Conservation (phyloP, 1,139 yeast genomes). For the Debaryomyces robertsiae region DNA sequence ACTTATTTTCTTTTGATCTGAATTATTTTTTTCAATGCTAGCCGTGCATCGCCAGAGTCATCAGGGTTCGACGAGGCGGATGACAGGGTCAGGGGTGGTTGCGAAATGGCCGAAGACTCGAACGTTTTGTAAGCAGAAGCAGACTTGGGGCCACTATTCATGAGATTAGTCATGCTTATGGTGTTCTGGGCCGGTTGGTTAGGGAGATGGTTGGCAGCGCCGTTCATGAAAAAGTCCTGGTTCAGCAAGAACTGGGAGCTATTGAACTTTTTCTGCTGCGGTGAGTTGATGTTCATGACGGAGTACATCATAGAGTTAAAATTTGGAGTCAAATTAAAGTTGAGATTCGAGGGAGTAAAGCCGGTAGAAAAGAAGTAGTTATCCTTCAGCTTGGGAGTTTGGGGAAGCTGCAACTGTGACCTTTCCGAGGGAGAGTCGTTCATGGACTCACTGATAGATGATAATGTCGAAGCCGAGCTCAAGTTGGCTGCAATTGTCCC, state of each 20-base stretch:
- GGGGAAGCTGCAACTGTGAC: constrained; percentile 26
- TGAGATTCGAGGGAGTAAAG: constrained; percentile 33
- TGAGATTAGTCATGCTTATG: constrained; percentile 25
- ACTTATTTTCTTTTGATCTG: constrained; percentile 33
- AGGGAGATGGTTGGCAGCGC: constrained; percentile 10
- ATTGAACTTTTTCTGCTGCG: constrained; percentile 29
- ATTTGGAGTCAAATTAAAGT: constrained; percentile 46
- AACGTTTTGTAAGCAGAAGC: background rate
- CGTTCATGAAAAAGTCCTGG: constrained; percentile 33
- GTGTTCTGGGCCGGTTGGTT: constrained; percentile 14
- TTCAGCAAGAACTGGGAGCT: constrained; percentile 29
- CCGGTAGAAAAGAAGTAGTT: constrained; percentile 34
- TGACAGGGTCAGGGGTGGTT: constrained; percentile 13
- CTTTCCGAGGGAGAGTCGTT: constrained; percentile 14
- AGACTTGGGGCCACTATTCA: constrained; percentile 17
- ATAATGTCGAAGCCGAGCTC: constrained; percentile 8
- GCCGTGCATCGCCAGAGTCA: constrained; percentile 45
- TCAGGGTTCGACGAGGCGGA: constrained; percentile 18
- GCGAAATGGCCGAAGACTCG: background rate
- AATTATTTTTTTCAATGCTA: constrained; percentile 44
- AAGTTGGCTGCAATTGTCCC: constrained; percentile 19
- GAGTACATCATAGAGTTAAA: constrained; percentile 48
- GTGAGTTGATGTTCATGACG: constrained; percentile 39
- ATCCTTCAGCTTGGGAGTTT: constrained; percentile 41
- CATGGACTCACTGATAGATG: constrained; percentile 22